Conservation (phyloP, 2,329 filamentous ascomycete genomes). For the Hirsutella minnesotensis region DNA sequence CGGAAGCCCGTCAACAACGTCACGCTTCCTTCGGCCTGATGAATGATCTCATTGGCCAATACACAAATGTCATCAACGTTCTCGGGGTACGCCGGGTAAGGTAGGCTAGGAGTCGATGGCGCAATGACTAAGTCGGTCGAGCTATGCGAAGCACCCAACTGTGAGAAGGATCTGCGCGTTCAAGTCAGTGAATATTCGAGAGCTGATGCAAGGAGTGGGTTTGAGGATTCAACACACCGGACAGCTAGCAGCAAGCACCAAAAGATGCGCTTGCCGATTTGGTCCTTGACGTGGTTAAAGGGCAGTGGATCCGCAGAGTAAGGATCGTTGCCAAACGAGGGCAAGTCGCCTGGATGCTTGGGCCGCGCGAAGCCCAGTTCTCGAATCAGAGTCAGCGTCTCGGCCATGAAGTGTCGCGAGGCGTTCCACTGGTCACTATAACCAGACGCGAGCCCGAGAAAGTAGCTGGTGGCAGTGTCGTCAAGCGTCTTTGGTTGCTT, state of each 20-base stretch:
- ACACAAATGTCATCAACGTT: slow-evolving; percentile 82
- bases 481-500: slow-evolving; percentile 37
- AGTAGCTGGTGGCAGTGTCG: slow-evolving; percentile 62
- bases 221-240: no score
- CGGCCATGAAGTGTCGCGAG: slow-evolving; percentile 61
- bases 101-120: slow-evolving; percentile 62
- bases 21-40: slow-evolving; percentile 55
- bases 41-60: slow-evolving; percentile 54
- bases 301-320: slow-evolving; percentile 28
- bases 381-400: slow-evolving; percentile 57
- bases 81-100: slow-evolving; percentile 66
- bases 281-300: slow-evolving; percentile 59
- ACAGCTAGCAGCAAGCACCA: slow-evolving; percentile 72
- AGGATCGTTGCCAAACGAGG: slow-evolving; percentile 26
- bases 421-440: slow-evolving; percentile 58
- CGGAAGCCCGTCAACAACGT: slow-evolving; percentile 73
- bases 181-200: no score
- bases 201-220: no score
- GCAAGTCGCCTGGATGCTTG: slow-evolving; percentile 28
- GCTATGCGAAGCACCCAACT: slow-evolving; percentile 59
- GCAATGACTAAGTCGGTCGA: slow-evolving; percentile 63
- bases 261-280: slow-evolving; percentile 69
- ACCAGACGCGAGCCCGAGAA: slow-evolving; percentile 52
- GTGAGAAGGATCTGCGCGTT: slow-evolving; percentile 53
- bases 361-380: slow-evolving; percentile 54